Evolutionary conservation across 331 rosid species (phyloP), one percentile per base, ranked within the genome.

Genomic region (Malus hybrid): DNA sequence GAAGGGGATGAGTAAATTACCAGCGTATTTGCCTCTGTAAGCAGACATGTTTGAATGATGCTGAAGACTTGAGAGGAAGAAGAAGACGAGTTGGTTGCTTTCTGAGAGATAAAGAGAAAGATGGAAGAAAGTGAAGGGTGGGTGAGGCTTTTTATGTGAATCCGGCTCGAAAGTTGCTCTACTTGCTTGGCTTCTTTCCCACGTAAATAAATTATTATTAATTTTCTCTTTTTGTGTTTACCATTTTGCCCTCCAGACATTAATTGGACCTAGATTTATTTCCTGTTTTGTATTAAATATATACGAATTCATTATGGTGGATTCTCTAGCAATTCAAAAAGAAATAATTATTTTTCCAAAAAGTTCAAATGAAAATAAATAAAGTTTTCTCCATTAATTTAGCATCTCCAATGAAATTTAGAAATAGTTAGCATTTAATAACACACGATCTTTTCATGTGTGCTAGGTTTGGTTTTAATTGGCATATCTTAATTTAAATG

Each of bases 1-100:
- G 15, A 15, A 28, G 20, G 8, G 14, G 2, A 18, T 11, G 2
- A 20, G 63, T 16, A 22, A 13, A 24, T 71, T 77, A 84, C 87
- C 87, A 64, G 61, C 67, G 79, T 84, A 84, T 70, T 80, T 84
- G 65, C 80, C 77, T 46, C 60, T 56, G 72, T 26, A 80, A 44
- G 77, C 72, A 57, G 84, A 63, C 84, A 80, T 80, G 56, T 22
- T 36, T 6, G 52, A 32, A 19, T 9, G 52, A 16, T 48, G 15
- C 13, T 7, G 10, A 12, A 16, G 10, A 56, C 0, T 68, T 20
- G 22, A 36, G 26, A 60, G 66, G 6, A 61, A 3, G 26, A 5
- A 5, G 34, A 19, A 15, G 58, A 19, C 19, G 58, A 15, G 14
- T 42, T 3, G 1, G 68, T 7, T 12, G 22, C 46, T 66, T 9